phyloP scores from a whole-genome alignment of 2,329 filamentous ascomycete genomes.

The Trichoderma hamatum region DNA sequence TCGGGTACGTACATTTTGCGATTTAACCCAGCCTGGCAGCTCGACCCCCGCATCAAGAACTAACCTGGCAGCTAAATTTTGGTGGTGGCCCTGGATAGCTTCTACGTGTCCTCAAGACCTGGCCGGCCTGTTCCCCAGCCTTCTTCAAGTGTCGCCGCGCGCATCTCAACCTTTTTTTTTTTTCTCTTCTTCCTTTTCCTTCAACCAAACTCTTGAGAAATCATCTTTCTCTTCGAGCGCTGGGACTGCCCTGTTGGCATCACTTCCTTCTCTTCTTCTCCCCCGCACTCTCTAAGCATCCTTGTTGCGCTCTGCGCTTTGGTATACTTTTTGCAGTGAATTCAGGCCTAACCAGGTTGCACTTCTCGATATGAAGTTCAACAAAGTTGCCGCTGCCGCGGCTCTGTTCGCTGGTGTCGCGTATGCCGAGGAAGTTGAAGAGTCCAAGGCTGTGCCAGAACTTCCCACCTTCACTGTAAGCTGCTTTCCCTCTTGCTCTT shows the following conservation, averaged over 20 bases:
- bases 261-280: constrained; percentile 21
- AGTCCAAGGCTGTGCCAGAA: constrained; percentile 62
- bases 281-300: constrained; percentile 11
- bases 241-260: constrained; percentile 32
- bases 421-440: constrained; percentile 68
- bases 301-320: constrained; percentile 33
- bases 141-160: constrained; percentile 28
- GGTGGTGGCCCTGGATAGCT: constrained; percentile 29
- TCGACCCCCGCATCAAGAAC: constrained; percentile 24
- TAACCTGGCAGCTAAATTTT: constrained; percentile 25
- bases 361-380: constrained; percentile 76
- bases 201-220: constrained; percentile 38
- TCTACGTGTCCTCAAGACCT: constrained; percentile 42
- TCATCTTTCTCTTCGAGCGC: constrained; percentile 35
- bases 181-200: constrained; percentile 29
- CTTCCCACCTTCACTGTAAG: constrained; percentile 88
- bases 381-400: constrained; percentile 74
- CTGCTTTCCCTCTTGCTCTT: constrained; percentile 31
- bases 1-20: constrained; percentile 20
- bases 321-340: constrained; percentile 29
- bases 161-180: constrained; percentile 32
- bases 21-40: constrained; percentile 23
- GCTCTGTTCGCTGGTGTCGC: constrained; percentile 71
- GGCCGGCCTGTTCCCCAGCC: constrained; percentile 33
- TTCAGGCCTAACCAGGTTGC: constrained; percentile 49